phyloP scores from a whole-genome alignment of 192 early-diverging fungal species.

The Helicostylum pulchrum region DNA sequence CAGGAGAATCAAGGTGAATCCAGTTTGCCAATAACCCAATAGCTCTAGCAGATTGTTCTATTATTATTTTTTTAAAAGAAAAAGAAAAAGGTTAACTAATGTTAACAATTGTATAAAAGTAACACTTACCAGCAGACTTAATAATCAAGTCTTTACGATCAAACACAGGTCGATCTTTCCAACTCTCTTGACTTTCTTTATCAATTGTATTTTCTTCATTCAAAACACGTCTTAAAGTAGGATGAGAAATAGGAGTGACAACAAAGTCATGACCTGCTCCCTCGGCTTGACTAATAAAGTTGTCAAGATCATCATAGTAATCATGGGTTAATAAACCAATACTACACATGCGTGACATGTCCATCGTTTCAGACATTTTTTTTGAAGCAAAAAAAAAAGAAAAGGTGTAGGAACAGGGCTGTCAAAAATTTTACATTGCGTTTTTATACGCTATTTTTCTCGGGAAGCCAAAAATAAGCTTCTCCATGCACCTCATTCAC shows the following conservation, averaged over 20 bases:
- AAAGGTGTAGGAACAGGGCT: too few species aligned
- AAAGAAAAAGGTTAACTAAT: neutral
- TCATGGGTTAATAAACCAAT: neutral
- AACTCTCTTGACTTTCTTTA: conserved; percentile 22
- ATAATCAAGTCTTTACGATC: conserved; percentile 46
- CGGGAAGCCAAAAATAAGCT: too few species aligned
- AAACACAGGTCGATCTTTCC: conserved; percentile 45
- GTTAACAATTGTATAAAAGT: too few species aligned
- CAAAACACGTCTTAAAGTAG: conserved; percentile 44
- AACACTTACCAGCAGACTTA: conserved; percentile 36
- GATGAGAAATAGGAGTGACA: conserved; percentile 49
- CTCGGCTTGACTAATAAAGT: conserved; percentile 20
- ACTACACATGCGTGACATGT: neutral
- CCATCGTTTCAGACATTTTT: neutral
- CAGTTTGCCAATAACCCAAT: conserved; percentile 55
- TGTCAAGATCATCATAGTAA: neutral
- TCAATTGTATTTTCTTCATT: conserved; percentile 32
- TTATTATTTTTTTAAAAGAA: neutral
- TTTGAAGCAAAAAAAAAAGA: neutral
- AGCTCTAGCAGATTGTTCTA: conserved; percentile 29
- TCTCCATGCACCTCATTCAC: too few species aligned
- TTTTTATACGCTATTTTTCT: too few species aligned
- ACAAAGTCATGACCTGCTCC: conserved; percentile 48
- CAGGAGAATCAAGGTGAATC: conserved; percentile 52
- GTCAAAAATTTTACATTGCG: too few species aligned